Evolutionary conservation across 2,329 filamentous ascomycete species (phyloP), one percentile per base, ranked within the genome.

Genomic region (Paecilomyces sp.): DNA sequence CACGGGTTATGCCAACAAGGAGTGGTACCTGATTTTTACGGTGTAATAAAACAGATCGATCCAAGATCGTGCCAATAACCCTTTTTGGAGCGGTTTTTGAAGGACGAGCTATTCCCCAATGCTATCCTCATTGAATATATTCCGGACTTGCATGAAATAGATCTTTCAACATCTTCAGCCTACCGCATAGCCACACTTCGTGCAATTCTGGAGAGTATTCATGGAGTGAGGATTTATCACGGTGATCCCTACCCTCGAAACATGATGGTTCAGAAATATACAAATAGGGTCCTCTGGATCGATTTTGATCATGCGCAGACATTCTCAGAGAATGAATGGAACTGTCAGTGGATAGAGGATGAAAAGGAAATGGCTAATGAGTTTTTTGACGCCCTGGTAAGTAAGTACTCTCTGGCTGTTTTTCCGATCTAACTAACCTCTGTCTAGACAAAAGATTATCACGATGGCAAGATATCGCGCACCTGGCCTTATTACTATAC

Each of bases 51-150:
- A 22, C 22, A 22, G 22, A 22, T 22, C 22, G 22, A 22, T 22
- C 22, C 22, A 22, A 22, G 22, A 22, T 22, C 22, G 22, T 22
- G 22, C 22, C 22, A 22, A 22, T 55, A 41, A 54, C 30, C 13
- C 18, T 36, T 60, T 36, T 36, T 36, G 18, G 13, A 58, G 24
- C 25, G 57, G 64, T 64, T 66, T 58, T 28, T 55, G 25, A 31
- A 63, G 3, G 63, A 64, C 36, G 36, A 59, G 28, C 30, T 66
- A 24, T 55, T 58, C 8, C 57, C 59, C 15, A 64, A 66, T n/a
- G 62, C 63, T 11, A 34, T 64, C 18, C 51, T 65, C 3, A 58
- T 66, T 47, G 64, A 65, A 57, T 64, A 60, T 53, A 61, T 64
- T 28, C 57, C 60, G 18, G 56, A 61, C n/a, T 3, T 66, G 11